Evolutionary conservation across 2,329 filamentous ascomycete species (phyloP).

Genomic region (Sclerotinia sclerotiorum): DNA sequence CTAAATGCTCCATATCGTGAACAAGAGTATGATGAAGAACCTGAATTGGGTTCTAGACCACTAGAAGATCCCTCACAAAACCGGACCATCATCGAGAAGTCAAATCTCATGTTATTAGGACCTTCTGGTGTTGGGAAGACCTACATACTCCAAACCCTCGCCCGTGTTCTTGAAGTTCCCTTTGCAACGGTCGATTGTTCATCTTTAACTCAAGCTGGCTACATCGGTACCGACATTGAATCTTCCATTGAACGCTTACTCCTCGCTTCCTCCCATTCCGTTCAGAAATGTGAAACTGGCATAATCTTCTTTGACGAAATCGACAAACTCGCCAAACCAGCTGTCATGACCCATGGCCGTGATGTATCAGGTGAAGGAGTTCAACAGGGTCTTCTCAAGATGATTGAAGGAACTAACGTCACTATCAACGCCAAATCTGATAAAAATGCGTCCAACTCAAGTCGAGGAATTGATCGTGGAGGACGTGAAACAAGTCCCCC

Average conservation of each 20-base stretch:
- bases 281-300: conserved; percentile 79
- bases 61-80: conserved; percentile 25
- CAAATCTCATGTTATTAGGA: conserved; percentile 85
- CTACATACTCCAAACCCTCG: conserved; percentile 81
- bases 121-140: conserved; percentile 97
- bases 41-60: conserved; percentile 30
- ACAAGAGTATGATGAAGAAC: conserved; percentile 22
- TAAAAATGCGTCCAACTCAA: conserved; percentile 24
- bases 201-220: conserved; percentile 92
- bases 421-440: conserved; percentile 87
- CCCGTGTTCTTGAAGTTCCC: conserved; percentile 88
- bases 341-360: conserved; percentile 73
- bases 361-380: conserved; percentile 96
- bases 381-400: conserved; percentile 91
- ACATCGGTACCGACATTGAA: conserved; percentile 98
- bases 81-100: conserved; percentile 72
- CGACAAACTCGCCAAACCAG: conserved; percentile 91
- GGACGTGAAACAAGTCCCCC: conserved; percentile 27
- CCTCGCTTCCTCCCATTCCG: conserved; percentile 86
- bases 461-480: conserved; percentile 29
- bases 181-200: conserved; percentile 97
- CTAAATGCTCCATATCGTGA: conserved; percentile 31
- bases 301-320: conserved; percentile 97
- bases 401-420: conserved; percentile 92
- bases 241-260: conserved; percentile 88